Conservation (phyloP, 140 eudicot species). For the Stevia rebaudiana region DNA sequence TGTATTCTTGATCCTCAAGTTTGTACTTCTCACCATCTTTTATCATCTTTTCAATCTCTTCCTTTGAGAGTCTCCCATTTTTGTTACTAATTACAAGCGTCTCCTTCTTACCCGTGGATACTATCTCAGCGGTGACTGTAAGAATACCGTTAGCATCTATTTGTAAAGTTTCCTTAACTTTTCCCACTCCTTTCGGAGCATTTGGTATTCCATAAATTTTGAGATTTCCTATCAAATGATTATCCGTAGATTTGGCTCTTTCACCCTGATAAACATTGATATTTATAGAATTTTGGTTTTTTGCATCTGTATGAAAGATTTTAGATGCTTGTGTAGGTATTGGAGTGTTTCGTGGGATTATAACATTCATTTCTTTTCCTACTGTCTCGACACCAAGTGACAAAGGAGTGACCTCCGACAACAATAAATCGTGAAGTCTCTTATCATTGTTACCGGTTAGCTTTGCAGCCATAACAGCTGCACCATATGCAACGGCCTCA, state of each 20-base stretch:
- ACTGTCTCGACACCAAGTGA: not conserved
- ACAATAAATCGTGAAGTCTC: not conserved
- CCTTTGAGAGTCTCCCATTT: conserved; percentile 13
- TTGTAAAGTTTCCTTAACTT: not conserved
- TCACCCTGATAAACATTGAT: conserved; percentile 25
- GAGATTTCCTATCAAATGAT: conserved; percentile 8
- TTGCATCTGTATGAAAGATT: not conserved
- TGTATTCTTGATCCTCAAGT: conserved; percentile 7
- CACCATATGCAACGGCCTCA: conserved; percentile 36
- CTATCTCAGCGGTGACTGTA: conserved; percentile 17
- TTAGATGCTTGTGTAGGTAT: conserved; percentile 17
- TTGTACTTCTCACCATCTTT: conserved; percentile 10
- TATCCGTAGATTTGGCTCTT: conserved; percentile 10
- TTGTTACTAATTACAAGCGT: conserved; percentile 3
- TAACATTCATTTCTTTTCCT: not conserved
- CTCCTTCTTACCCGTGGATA: conserved; percentile 1
- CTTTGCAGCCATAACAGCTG: conserved; percentile 29
- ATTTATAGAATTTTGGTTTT: not conserved
- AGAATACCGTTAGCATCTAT: conserved; percentile 21
- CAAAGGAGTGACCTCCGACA: conserved; percentile 24
- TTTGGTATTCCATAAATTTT: conserved; percentile 5
- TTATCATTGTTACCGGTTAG: not conserved
- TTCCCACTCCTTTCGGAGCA: conserved; percentile 10
- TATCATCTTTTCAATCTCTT: conserved; percentile 21
- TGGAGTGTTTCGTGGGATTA: conserved; percentile 28